Percentiles rank a stretch among this genome's conserved stretches.
Evolutionary conservation across 495 filamentous ascomycete species (phyloP).

Genomic region (Talaromyces wortmannii): DNA sequence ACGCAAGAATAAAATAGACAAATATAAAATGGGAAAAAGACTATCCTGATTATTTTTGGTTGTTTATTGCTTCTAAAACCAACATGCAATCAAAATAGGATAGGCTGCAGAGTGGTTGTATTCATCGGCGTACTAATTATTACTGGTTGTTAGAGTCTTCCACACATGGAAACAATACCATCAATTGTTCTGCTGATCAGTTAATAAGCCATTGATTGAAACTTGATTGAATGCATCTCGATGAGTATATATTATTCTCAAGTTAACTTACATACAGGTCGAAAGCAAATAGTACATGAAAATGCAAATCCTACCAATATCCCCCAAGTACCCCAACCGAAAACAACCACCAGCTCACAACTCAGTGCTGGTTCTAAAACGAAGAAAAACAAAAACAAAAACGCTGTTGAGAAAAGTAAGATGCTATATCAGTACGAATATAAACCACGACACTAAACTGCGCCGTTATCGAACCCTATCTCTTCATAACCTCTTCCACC

Average conservation of each 20-base stretch:
- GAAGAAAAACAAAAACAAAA: slow-evolving; percentile 11
- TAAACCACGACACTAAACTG: not conserved
- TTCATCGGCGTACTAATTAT: too few species aligned
- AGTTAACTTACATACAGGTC: slow-evolving; percentile 2
- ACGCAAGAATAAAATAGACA: not conserved
- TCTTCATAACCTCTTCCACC: not conserved
- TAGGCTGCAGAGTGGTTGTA: too few species aligned
- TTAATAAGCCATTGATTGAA: too few species aligned
- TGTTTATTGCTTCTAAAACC: too few species aligned
- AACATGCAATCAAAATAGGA: too few species aligned
- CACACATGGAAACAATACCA: not conserved
- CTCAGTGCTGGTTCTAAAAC: not conserved
- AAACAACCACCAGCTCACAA: not conserved
- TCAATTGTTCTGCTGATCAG: too few species aligned
- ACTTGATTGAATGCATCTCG: not conserved
- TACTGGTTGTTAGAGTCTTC: too few species aligned
- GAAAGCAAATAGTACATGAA: not conserved
- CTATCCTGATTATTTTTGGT: too few species aligned
- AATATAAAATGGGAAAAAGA: too few species aligned
- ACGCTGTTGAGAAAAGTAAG: not conserved
- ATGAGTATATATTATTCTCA: not conserved
- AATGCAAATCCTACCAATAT: not conserved
- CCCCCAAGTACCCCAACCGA: too few species aligned
- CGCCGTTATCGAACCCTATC: not conserved
- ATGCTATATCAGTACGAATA: not conserved